These are phyloP conservation scores for Macroventuria anomochaeta DNA, from an alignment of 2,329 filamentous ascomycete species.

Conservation along the genomic window DNA sequence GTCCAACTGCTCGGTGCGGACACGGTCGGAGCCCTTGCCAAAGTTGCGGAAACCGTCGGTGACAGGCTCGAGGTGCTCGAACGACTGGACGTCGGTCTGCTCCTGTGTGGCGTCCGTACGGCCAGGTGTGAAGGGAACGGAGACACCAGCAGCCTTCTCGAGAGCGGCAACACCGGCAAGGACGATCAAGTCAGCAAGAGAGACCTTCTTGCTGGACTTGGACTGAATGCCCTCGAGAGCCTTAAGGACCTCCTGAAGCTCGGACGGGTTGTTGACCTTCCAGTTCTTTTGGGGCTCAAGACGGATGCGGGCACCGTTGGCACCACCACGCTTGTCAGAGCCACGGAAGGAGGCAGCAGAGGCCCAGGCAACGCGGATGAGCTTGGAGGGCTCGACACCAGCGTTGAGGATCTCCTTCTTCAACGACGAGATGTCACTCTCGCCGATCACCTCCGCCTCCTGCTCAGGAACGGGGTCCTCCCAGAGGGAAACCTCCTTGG, in stretches of 20 bases:
- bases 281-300: conserved; percentile 75
- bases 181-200: conserved; percentile 79
- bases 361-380: conserved; percentile 60
- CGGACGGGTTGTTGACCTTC: conserved; percentile 74
- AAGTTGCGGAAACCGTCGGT: conserved; percentile 85
- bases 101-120: conserved; percentile 75
- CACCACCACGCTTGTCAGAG: conserved; percentile 81
- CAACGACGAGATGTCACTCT: conserved; percentile 67
- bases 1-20: conserved; percentile 71
- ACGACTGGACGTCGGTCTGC: conserved; percentile 71
- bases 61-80: conserved; percentile 69
- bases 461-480: conserved; percentile 73
- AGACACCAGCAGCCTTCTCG: conserved; percentile 71
- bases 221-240: conserved; percentile 70
- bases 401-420: conserved; percentile 72
- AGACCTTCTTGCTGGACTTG: conserved; percentile 72
- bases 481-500: conserved; percentile 73
- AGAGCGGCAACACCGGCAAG: conserved; percentile 73
- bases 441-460: conserved; percentile 65
- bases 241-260: conserved; percentile 67
- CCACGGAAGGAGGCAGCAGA: conserved; percentile 53
- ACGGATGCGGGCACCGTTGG: conserved; percentile 79
- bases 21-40: conserved; percentile 66
- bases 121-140: conserved; percentile 75
- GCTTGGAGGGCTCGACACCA: conserved; percentile 65